Evolutionary conservation across 129 eudicot species (phyloP), one percentile per base, ranked within the genome.

Genomic region (Pulicaria dysenterica): DNA sequence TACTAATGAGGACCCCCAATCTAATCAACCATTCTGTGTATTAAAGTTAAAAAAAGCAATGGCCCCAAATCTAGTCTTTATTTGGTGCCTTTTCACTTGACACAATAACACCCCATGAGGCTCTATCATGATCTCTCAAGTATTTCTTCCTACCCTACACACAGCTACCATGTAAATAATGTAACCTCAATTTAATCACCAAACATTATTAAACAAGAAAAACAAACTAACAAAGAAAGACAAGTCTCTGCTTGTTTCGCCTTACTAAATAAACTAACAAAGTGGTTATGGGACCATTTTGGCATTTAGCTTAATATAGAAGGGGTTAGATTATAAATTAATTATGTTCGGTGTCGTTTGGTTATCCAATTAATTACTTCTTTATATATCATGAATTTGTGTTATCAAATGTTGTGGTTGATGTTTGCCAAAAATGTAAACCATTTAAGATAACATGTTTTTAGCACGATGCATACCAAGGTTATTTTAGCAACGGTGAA

Each of bases 251-350:
- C 51, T 53, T 69, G 50, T 11, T 69, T 70, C 54, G 42, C 41
- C 31, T 24, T 24, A 24, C 31, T 24, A 24, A 24, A 24, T 24
- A 24, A 24, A 24, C 31, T 24, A 24, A 24, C 31, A 24, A 24
- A 49, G 49, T 61, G 41, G 61, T 57, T 43, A 45, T 72, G 58
- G 70, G 69, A 73, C 77, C 78, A 73, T 73, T 39, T 73, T 73
- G 70, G 54, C 63, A 73, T 62, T 24, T 62, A 48, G 78, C 70
- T 73, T 73, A 5, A 60, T 19, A 49, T 49, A 19, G 24, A 14
- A 60, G 42, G 14, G 54, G 15, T 17, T 62, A 62, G 37, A 62
- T 19, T 16, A 19, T 1, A 4, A 41, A 61, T 42, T 49, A 51
- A 48, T 49, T 19, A 41, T 12, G 63, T 49, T 73, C 17, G 78